phyloP scores from a whole-genome alignment of 768 basidiomycete species.

The Coprinopsis sp. region DNA sequence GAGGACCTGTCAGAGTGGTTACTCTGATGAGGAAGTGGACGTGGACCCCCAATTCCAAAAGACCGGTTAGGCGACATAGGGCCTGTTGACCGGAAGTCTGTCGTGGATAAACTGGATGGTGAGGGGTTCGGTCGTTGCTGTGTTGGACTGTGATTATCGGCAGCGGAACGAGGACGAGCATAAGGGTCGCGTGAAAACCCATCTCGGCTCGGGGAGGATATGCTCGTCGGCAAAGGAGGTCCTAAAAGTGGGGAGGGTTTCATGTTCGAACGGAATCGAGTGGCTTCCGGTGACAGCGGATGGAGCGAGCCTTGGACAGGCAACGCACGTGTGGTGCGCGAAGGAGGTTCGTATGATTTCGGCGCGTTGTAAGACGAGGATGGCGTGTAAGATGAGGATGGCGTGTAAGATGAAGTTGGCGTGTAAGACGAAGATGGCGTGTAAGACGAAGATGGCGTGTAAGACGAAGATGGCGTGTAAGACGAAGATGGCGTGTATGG shows the following conservation, averaged over 20 bases:
- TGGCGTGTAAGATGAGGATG: slow-evolving; percentile 20
- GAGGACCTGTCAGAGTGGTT: slow-evolving; percentile 31
- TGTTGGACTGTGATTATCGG: slow-evolving; percentile 43
- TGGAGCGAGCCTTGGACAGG: slow-evolving; percentile 39
- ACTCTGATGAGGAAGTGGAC: slow-evolving; percentile 27
- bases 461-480: slow-evolving; percentile 38
- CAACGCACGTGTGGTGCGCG: slow-evolving; percentile 34
- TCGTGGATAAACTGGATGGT: slow-evolving; percentile 31
- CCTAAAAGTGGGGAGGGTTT: slow-evolving; percentile 21
- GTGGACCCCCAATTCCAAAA: slow-evolving; percentile 24
- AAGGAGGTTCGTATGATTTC: slow-evolving; percentile 40
- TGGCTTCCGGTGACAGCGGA: slow-evolving; percentile 26
- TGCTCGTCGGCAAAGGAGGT: slow-evolving; percentile 17
- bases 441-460: slow-evolving; percentile 35
- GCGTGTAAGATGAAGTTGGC: slow-evolving; percentile 23
- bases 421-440: slow-evolving; percentile 36
- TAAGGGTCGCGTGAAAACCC: slow-evolving; percentile 44
- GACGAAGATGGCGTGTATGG: slow-evolving; percentile 21
- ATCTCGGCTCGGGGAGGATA: slow-evolving; percentile 9
- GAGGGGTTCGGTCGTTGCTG: slow-evolving; percentile 31
- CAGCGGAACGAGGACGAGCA: slow-evolving; percentile 60
- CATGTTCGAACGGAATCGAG: neutral
- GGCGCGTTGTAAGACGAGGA: slow-evolving; percentile 29
- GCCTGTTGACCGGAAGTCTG: slow-evolving; percentile 38
- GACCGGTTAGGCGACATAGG: slow-evolving; percentile 34